phyloP scores from a whole-genome alignment of 805 yeast genomes.

The Ogataea saltuana region DNA sequence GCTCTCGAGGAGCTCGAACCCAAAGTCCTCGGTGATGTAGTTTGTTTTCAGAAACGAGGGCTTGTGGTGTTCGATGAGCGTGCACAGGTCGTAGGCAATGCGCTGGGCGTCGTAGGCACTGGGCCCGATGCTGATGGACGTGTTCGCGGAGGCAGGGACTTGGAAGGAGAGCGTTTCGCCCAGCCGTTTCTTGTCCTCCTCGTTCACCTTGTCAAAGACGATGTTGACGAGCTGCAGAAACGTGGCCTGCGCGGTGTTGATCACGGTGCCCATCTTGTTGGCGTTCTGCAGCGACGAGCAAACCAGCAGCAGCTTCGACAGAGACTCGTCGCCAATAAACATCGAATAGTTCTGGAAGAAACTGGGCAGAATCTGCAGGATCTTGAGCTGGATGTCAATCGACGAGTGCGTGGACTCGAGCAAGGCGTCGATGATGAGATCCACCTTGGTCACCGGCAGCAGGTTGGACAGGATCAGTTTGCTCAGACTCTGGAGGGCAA shows the following conservation, averaged over 20 bases:
- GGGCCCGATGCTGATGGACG: constrained; percentile 45
- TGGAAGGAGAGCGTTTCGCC: constrained; percentile 21
- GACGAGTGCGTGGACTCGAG: constrained; percentile 75
- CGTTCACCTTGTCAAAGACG: constrained; percentile 66
- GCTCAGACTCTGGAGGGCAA: constrained; percentile 72
- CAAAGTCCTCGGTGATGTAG: constrained; percentile 60
- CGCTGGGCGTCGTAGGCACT: constrained; percentile 69
- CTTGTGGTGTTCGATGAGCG: constrained; percentile 57
- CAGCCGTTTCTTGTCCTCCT: constrained; percentile 37
- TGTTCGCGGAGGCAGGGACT: constrained; percentile 49
- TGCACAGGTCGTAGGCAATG: constrained; percentile 72
- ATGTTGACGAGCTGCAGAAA: constrained; percentile 80
- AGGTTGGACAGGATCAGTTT: constrained; percentile 54
- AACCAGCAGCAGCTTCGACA: constrained; percentile 61
- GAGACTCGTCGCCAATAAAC: constrained; percentile 52
- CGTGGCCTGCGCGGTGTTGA: constrained; percentile 91
- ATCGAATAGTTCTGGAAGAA: constrained; percentile 64
- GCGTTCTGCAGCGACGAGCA: constrained; percentile 72
- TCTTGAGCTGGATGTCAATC: constrained; percentile 80
- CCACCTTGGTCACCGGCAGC: constrained; percentile 53
- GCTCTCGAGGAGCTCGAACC: constrained; percentile 82
- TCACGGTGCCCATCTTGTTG: constrained; percentile 72
- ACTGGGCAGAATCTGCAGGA: constrained; percentile 78
- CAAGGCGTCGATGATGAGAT: constrained; percentile 63
- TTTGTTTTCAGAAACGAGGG: constrained; percentile 55